phyloP scores from a whole-genome alignment of 345 rosid species.

The Diplotaxis tenuifolia region DNA sequence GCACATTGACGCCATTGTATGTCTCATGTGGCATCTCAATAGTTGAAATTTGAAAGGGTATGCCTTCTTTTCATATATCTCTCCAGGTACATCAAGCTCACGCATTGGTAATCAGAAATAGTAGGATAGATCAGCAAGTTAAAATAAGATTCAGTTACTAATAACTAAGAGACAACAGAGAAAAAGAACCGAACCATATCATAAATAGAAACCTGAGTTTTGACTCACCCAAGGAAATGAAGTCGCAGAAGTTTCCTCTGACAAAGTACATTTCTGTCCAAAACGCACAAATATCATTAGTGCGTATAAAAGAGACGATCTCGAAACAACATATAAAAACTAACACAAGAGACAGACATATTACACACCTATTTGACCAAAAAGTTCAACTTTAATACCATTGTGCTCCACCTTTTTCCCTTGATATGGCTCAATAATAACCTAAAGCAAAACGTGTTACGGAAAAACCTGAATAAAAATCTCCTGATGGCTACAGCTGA shows the following conservation, averaged over 20 bases:
- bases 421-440: conserved; percentile 75
- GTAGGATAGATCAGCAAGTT: background rate
- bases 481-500: background rate
- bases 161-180: background rate
- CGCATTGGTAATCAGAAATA: conserved; percentile 58
- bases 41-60: conserved; percentile 84
- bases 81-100: conserved; percentile 96
- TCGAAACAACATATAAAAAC: background rate
- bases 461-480: background rate
- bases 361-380: conserved; percentile 91
- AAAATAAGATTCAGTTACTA: background rate
- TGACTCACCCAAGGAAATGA: conserved; percentile 90
- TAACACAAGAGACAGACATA: background rate
- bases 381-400: conserved; percentile 94
- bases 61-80: conserved; percentile 80
- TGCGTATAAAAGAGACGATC: background rate
- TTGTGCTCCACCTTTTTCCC: conserved; percentile 96
- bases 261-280: conserved; percentile 87
- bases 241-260: conserved; percentile 93
- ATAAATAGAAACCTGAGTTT: background rate
- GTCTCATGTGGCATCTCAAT: conserved; percentile 99
- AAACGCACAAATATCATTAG: background rate
- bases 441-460: conserved; percentile 39
- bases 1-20: conserved; percentile 88
- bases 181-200: background rate